These are phyloP conservation scores for Penicillium sp. DNA, from an alignment of 2,329 filamentous ascomycete genomes.

Conservation along the genomic window DNA sequence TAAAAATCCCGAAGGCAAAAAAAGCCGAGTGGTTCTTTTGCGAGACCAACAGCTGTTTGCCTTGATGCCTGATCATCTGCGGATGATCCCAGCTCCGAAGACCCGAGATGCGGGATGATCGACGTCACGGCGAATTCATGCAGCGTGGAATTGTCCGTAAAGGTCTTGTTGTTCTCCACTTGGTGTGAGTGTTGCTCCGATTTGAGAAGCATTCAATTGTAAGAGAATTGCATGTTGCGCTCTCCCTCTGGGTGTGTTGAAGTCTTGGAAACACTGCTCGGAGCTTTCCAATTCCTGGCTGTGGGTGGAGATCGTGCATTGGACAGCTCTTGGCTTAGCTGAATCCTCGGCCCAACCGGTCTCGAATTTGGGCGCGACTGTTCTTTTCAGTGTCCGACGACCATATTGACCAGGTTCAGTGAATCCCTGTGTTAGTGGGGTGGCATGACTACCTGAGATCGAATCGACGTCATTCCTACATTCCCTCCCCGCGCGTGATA, in stretches of 20 bases:
- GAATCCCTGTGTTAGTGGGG: slow-evolving; percentile 11
- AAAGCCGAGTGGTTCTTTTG: too few relatives aligned
- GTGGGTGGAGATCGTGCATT: slow-evolving; percentile 9
- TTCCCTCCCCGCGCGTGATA: slow-evolving; percentile 10
- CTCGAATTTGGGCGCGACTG: too few relatives aligned
- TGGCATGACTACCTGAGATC: slow-evolving; percentile 18
- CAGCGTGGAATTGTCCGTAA: slow-evolving; percentile 3
- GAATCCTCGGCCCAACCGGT: not conserved
- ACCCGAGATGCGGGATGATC: slow-evolving; percentile 24
- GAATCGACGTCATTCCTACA: slow-evolving; percentile 34
- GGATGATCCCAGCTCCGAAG: slow-evolving; percentile 12
- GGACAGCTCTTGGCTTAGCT: slow-evolving; percentile 5
- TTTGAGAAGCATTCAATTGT: not conserved
- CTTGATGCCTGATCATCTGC: slow-evolving; percentile 14
- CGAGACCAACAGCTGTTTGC: slow-evolving; percentile 5
- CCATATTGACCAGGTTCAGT: not conserved
- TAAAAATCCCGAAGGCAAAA: too few relatives aligned
- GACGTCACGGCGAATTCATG: slow-evolving; percentile 19
- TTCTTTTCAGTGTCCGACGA: too few relatives aligned
- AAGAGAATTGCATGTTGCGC: too few relatives aligned
- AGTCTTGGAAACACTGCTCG: too few relatives aligned
- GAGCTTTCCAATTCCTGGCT: too few relatives aligned
- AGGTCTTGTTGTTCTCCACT: slow-evolving; percentile 7
- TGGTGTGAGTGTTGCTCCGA: slow-evolving; percentile 1
- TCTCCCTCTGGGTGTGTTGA: too few relatives aligned